Evolutionary conservation across 345 rosid genomes (phyloP).

Genomic region (Lumnitzera racemosa): DNA sequence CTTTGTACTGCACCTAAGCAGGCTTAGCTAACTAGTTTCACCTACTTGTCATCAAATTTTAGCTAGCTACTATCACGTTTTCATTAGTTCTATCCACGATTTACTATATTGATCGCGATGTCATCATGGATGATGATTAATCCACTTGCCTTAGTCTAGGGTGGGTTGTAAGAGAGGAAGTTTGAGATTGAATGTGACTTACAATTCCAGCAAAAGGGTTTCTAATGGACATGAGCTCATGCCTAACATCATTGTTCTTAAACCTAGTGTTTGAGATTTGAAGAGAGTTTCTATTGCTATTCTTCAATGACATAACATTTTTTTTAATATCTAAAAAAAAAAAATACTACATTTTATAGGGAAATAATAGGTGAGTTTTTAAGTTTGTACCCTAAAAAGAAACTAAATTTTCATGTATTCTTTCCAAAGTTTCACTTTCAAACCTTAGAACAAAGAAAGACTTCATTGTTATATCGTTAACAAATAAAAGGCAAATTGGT

Average conservation of each 20-base stretch:
- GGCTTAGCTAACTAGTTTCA: background rate
- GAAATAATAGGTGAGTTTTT: too few relatives aligned
- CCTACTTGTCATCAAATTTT: background rate
- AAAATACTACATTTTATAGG: too few relatives aligned
- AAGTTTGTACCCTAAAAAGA: too few relatives aligned
- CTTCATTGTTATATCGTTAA: too few relatives aligned
- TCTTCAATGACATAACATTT: too few relatives aligned
- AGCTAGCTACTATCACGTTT: background rate
- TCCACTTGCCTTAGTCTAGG: slow-evolving; percentile 37
- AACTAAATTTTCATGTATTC: too few relatives aligned
- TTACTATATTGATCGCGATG: slow-evolving; percentile 11
- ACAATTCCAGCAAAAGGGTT: slow-evolving; percentile 52
- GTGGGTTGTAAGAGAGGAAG: slow-evolving; percentile 70
- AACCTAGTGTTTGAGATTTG: slow-evolving; percentile 70
- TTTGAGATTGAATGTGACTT: slow-evolving; percentile 54
- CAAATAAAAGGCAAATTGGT: too few relatives aligned
- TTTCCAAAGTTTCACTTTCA: too few relatives aligned
- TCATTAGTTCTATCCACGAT: background rate
- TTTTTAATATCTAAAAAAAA: too few relatives aligned
- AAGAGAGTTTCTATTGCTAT: slow-evolving; percentile 16
- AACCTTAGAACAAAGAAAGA: too few relatives aligned
- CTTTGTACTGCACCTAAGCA: background rate
- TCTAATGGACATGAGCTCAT: slow-evolving; percentile 65
- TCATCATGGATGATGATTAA: slow-evolving; percentile 35
- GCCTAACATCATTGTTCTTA: slow-evolving; percentile 42